Conservation (phyloP, 2,329 filamentous ascomycete species). For the Hymenoscyphus linearis region DNA sequence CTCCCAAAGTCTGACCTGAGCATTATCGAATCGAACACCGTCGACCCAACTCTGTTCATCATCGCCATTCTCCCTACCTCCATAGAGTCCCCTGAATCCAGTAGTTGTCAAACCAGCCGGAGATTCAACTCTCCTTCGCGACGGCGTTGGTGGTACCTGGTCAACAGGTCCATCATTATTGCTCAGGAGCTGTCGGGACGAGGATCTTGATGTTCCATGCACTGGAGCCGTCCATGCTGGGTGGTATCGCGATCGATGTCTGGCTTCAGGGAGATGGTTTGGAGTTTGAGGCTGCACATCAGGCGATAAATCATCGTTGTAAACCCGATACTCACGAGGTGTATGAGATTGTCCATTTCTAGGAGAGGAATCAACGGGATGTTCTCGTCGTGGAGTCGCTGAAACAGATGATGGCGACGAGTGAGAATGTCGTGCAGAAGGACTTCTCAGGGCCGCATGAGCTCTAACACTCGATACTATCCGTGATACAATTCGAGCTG, state of each 20-base stretch:
- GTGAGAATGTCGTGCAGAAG: conserved; percentile 5
- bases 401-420: conserved; percentile 16
- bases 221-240: conserved; percentile 42
- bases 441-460: conserved; percentile 16
- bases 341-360: conserved; percentile 13
- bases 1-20: conserved; percentile 23
- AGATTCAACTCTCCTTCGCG: conserved; percentile 23
- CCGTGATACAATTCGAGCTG: conserved; percentile 10
- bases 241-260: conserved; percentile 40
- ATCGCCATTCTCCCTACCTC: conserved; percentile 44
- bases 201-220: conserved; percentile 11
- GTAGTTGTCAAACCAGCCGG: conserved; percentile 37
- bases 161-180: conserved; percentile 13
- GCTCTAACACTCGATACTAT: conserved; percentile 14
- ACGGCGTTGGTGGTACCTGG: conserved; percentile 4
- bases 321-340: conserved; percentile 35
- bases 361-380: background rate
- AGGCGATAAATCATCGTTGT: conserved; percentile 42
- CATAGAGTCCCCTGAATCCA: conserved; percentile 44
- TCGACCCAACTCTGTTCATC: conserved; percentile 33
- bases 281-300: conserved; percentile 46
- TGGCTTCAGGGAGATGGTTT: conserved; percentile 43
- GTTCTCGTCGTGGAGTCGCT: conserved; percentile 13
- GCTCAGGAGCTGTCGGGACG: background rate
- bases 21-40: conserved; percentile 32